phyloP scores from a whole-genome alignment of 2,329 filamentous ascomycete species.

The Diplocarpon rosae region DNA sequence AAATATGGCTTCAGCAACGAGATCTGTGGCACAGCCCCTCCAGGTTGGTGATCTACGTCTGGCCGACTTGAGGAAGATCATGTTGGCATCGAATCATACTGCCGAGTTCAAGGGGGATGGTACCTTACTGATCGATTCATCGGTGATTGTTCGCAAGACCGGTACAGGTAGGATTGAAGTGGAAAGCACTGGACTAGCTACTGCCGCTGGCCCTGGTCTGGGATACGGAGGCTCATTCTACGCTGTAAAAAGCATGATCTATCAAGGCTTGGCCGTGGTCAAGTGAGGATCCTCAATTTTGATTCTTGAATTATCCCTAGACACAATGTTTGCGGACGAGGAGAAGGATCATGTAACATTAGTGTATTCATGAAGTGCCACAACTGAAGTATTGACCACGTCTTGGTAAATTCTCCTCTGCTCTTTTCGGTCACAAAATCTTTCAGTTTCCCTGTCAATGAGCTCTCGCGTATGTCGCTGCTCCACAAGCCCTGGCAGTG shows the following conservation, averaged over 20 bases:
- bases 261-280: conserved; percentile 87
- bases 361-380: conserved; percentile 10
- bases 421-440: background rate
- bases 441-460: background rate
- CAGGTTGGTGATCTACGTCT: conserved; percentile 90
- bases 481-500: too few species aligned
- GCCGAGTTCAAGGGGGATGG: conserved; percentile 93
- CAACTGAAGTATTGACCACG: conserved; percentile 1
- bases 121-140: conserved; percentile 77
- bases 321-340: conserved; percentile 4
- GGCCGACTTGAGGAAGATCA: conserved; percentile 73
- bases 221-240: conserved; percentile 60
- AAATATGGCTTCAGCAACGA: conserved; percentile 57
- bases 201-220: conserved; percentile 29
- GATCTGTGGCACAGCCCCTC: conserved; percentile 72
- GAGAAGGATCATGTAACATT: conserved; percentile 10
- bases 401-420: background rate
- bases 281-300: conserved; percentile 34
- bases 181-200: conserved; percentile 56
- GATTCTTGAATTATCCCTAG: background rate
- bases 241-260: conserved; percentile 82
- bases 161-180: conserved; percentile 80
- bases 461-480: too few species aligned
- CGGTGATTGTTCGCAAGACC: conserved; percentile 80
- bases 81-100: conserved; percentile 71